Conservation (phyloP, 495 filamentous ascomycete genomes). For the Podospora australis region DNA sequence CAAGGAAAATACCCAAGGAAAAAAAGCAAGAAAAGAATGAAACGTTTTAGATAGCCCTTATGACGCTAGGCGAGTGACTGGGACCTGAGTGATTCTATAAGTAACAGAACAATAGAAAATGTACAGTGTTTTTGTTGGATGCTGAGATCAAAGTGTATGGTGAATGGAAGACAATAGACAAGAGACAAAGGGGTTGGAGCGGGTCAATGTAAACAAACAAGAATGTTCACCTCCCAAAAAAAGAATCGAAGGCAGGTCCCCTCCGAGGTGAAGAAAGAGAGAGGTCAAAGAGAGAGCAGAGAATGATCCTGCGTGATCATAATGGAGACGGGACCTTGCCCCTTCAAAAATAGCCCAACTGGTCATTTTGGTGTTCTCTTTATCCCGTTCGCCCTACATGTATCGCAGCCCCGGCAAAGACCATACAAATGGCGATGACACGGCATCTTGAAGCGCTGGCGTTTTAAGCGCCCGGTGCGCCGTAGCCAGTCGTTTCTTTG, state of each 20-base stretch:
- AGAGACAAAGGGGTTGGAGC: not conserved
- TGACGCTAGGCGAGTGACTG: constrained; percentile 1
- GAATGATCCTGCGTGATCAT: no score
- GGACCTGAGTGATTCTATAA: not conserved
- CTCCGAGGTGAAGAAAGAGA: no score
- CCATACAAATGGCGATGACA: not conserved
- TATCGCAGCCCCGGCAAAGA: not conserved
- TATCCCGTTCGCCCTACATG: constrained; percentile 6
- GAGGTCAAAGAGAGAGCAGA: no score
- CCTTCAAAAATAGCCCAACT: constrained; percentile 6
- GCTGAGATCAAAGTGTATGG: not conserved
- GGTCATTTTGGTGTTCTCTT: constrained; percentile 8
- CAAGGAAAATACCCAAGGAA: constrained; percentile 8
- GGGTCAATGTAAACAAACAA: not conserved
- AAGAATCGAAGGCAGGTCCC: not conserved
- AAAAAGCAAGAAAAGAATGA: constrained; percentile 7
- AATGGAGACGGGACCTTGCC: no score
- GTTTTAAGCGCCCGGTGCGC: constrained; percentile 12
- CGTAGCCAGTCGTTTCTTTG: constrained; percentile 21
- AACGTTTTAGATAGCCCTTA: constrained; percentile 7
- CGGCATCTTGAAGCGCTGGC: constrained; percentile 9
- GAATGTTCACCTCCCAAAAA: no score
- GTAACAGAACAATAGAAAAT: constrained; percentile 17
- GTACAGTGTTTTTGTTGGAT: not conserved
- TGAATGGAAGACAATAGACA: constrained; percentile 3